These are phyloP conservation scores for Globisporangium abappressorium DNA, from an alignment of 352 stramenopile genomes.

Conservation along the genomic window DNA sequence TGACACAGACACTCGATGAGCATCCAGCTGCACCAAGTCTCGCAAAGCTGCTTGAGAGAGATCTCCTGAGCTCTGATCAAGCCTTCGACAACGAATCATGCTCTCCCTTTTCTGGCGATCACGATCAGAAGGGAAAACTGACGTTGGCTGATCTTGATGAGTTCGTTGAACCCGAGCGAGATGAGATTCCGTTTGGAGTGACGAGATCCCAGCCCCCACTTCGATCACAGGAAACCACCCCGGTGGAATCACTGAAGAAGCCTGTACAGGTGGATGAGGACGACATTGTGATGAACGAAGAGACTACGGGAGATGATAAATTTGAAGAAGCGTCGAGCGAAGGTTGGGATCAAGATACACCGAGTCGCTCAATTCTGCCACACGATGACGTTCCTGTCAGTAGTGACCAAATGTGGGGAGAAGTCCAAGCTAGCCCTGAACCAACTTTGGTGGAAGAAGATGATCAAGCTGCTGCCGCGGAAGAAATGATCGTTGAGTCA, in stretches of 20 bases:
- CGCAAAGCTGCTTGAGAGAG: slow-evolving; percentile 2
- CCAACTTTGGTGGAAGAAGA: not conserved
- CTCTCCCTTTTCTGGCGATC: not conserved
- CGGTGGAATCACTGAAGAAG: not conserved
- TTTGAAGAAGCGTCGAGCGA: slow-evolving; percentile 10
- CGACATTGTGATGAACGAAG: not conserved
- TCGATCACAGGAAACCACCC: not conserved
- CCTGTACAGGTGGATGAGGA: not conserved
- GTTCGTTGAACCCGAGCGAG: not conserved
- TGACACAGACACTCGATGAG: not conserved
- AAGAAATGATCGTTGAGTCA: slow-evolving; percentile 7
- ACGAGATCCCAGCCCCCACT: not conserved
- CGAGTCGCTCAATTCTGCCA: not conserved
- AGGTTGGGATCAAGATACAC: not conserved
- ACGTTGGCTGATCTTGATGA: slow-evolving; percentile 6
- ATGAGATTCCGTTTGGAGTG: not conserved
- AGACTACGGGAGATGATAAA: not conserved
- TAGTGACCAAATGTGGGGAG: not conserved
- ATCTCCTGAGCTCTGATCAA: slow-evolving; percentile 1
- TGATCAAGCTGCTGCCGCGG: not conserved
- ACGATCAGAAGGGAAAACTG: not conserved
- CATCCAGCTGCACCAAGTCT: not conserved
- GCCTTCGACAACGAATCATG: not conserved
- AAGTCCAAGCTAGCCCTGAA: not conserved
- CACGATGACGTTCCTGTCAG: not conserved